A percentile compares a stretch with the other conserved stretches of the same genome.
Evolutionary conservation across 2,329 filamentous ascomycete genomes (phyloP).

Genomic region (Dactylonectria estremocensis): DNA sequence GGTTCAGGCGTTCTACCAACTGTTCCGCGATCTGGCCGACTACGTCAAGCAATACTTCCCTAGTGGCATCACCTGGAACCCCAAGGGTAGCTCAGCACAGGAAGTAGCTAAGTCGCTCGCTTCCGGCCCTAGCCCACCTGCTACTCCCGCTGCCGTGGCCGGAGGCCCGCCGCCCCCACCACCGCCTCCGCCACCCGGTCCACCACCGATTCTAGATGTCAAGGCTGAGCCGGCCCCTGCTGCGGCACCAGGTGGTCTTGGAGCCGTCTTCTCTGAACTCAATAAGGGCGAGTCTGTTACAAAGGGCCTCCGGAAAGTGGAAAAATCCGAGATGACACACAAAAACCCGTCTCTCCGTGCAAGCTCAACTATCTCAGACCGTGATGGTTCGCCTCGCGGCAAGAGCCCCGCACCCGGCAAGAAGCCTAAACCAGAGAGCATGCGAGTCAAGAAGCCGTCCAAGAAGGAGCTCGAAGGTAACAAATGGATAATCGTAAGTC

Average conservation of each 20-base stretch:
- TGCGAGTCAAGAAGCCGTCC: constrained; percentile 86
- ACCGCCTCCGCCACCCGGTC: constrained; percentile 74
- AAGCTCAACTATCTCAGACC: constrained; percentile 77
- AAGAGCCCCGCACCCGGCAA: constrained; percentile 92
- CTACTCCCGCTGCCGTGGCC: constrained; percentile 66
- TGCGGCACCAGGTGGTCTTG: constrained; percentile 73
- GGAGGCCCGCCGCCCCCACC: constrained; percentile 75
- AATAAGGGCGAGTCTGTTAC: constrained; percentile 94
- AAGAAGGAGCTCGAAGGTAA: constrained; percentile 87
- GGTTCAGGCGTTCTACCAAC: constrained; percentile 91
- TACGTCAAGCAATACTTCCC: constrained; percentile 90
- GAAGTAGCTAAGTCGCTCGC: constrained; percentile 74
- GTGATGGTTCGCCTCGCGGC: constrained; percentile 69
- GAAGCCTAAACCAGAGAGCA: constrained; percentile 88
- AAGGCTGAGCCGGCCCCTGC: constrained; percentile 57
- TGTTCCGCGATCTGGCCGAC: constrained; percentile 86
- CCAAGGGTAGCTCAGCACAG: constrained; percentile 79
- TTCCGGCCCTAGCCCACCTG: constrained; percentile 53
- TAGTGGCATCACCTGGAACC: constrained; percentile 89
- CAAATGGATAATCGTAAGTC: constrained; percentile 89
- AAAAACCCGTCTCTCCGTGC: constrained; percentile 93
- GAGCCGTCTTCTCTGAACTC: constrained; percentile 91
- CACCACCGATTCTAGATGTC: constrained; percentile 76
- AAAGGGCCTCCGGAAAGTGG: constrained; percentile 90
- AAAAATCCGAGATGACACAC: constrained; percentile 97